Base-by-base conservation (phyloP, 208 protist genomes). In the Wallacemonas sp. region DNA sequence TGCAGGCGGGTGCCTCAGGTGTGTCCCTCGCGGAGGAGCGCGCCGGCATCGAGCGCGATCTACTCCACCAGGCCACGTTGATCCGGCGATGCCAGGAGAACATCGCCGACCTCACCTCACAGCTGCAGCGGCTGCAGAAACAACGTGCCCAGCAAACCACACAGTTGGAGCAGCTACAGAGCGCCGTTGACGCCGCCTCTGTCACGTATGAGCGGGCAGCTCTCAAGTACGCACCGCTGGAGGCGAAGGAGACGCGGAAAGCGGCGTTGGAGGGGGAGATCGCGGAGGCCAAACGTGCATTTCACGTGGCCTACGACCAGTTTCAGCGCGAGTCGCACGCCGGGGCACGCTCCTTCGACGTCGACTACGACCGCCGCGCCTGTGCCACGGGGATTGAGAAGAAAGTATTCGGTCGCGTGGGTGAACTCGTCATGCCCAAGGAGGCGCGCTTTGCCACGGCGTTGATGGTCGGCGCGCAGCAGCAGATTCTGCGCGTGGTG, bases 401-500 rank as follows among this genome's bases (percentile, higher is more conserved):
- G 45, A 68, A 84, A 38, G 80, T 94, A 38, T 63, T 96, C 47
- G 98, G 98, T 22, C 73, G 98, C 1, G 94, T 99, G 3, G 98
- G 92, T 2, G 85, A 98, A 51, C 86, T 99, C 15, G 72, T 99
- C 22, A 66, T 71, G 8, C 85, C 98, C 1, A 47, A 70, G 14
- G 91, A 98, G 19, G 30, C 65, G 8, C 46, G 78, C 39, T 82
- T 88, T 47, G 72, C 79, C 0, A 82, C 87, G 15, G 97, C 97
- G 0, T 82, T 99, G 15, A 95, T 98, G 73, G 92, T 99, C 9
- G 88, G 95, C 5, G 98, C 98, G 6, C 84, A 90, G 47, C 75
- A 34, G 33, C 80, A 91, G 41, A 85, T 99, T 1, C 91, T 98
- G 70, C 92, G 98, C 44, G 88, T 99, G 19, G 86, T 99, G 21